These are phyloP conservation scores for Paraphaeosphaeria minitans DNA, from an alignment of 2,329 filamentous ascomycete genomes.

Conservation along the genomic window DNA sequence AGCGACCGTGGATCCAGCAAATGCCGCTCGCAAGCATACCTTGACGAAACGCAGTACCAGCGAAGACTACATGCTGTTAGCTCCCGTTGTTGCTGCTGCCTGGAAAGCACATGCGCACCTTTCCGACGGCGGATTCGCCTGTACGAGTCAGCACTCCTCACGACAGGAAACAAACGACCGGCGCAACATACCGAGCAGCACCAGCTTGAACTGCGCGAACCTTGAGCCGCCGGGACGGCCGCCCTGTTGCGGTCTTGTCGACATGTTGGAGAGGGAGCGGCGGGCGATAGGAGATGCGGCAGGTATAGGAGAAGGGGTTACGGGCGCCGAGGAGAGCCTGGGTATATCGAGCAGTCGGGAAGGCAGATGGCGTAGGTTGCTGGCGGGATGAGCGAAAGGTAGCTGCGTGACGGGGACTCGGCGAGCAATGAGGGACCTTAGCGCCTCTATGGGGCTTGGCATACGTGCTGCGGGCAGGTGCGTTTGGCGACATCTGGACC, in stretches of 20 bases:
- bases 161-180: neutral
- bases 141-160: conserved; percentile 29
- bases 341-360: neutral
- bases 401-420: conserved; percentile 12
- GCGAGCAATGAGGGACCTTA: neutral
- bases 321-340: conserved; percentile 1
- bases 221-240: conserved; percentile 68
- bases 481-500: neutral
- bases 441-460: neutral
- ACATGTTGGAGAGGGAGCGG: conserved; percentile 63
- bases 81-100: conserved; percentile 21
- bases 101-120: conserved; percentile 63
- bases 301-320: neutral
- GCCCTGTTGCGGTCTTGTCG: conserved; percentile 79
- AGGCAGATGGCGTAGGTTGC: conserved; percentile 1
- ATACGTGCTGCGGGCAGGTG: conserved; percentile 6
- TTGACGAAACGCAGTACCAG: conserved; percentile 98
- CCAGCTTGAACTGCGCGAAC: conserved; percentile 99
- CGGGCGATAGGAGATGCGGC: conserved; percentile 9
- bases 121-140: conserved; percentile 99
- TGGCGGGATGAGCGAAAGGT: conserved; percentile 10
- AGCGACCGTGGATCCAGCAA: neutral
- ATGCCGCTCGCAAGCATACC: conserved; percentile 57
- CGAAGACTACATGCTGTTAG: conserved; percentile 73
- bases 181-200: conserved; percentile 79